Conservation (phyloP, 306 rosid species). For the Trifolium dubium region DNA sequence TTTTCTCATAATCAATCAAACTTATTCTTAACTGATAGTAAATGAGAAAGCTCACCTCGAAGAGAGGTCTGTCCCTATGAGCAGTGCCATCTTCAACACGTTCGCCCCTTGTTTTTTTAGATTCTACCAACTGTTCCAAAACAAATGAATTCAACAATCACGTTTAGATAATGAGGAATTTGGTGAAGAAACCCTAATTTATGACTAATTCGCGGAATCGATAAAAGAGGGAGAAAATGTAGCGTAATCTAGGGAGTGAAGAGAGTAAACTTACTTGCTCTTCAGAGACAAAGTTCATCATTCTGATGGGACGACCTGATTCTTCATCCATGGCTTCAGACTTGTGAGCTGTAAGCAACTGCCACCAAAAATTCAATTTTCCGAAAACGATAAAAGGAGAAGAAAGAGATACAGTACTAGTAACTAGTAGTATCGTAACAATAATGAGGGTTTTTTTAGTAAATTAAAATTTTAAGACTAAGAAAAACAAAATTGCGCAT, state of each 20-base stretch:
- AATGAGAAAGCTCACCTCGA: conserved; percentile 56
- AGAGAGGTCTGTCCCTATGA: conserved; percentile 86
- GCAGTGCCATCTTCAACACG: conserved; percentile 94
- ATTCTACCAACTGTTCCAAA: conserved; percentile 66
- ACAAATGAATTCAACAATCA: neutral
- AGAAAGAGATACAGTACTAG: neutral
- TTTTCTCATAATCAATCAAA: conserved; percentile 5
- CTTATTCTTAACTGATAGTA: neutral
- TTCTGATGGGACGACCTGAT: conserved; percentile 58
- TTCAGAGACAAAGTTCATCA: conserved; percentile 89
- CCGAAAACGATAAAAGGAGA: neutral
- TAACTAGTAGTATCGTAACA: too few species aligned
- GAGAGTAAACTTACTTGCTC: conserved; percentile 61
- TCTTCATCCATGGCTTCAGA: conserved; percentile 67
- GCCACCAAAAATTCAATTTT: neutral
- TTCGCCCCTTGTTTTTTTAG: conserved; percentile 79
- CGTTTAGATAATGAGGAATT: neutral
- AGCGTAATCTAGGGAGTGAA: neutral
- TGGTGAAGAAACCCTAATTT: conserved; percentile 31
- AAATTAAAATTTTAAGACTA: too few species aligned
- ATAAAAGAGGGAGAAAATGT: neutral
- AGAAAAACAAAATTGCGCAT: conserved; percentile 58
- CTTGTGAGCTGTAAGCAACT: conserved; percentile 13
- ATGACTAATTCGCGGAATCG: neutral
- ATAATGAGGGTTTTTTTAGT: too few species aligned